A percentile compares a stretch with the other conserved stretches of the same genome.
Conservation (phyloP, 257 asterid genomes). For the Capsicum chinense region DNA sequence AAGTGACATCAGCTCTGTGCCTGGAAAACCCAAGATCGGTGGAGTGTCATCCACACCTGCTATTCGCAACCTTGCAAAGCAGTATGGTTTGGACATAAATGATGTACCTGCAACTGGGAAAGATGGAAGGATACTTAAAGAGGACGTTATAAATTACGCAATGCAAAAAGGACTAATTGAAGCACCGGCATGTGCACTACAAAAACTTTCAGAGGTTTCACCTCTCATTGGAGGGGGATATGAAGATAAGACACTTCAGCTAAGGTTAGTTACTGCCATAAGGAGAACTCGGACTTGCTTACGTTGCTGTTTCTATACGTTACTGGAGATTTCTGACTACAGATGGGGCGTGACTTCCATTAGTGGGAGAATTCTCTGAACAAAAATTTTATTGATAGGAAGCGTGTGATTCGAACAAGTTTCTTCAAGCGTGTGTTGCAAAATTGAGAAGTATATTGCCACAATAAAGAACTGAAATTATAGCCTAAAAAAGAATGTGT, state of each 20-base stretch:
- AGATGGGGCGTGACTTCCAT: neutral
- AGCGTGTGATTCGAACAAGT: neutral
- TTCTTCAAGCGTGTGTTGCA: neutral
- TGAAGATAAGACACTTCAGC: slow-evolving; percentile 63
- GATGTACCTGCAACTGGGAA: slow-evolving; percentile 78
- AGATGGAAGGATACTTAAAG: slow-evolving; percentile 73
- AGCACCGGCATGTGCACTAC: slow-evolving; percentile 42
- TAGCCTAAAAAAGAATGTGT: neutral
- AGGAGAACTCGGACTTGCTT: neutral
- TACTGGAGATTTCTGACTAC: neutral
- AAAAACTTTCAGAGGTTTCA: slow-evolving; percentile 39
- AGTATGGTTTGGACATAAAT: slow-evolving; percentile 62
- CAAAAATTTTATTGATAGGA: neutral
- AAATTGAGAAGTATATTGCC: neutral
- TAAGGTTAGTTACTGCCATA: slow-evolving; percentile 54
- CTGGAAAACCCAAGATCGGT: slow-evolving; percentile 40
- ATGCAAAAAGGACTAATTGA: slow-evolving; percentile 53
- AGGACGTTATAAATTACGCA: slow-evolving; percentile 68
- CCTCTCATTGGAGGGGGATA: slow-evolving; percentile 46
- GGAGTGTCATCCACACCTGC: slow-evolving; percentile 80
- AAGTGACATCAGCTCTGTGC: slow-evolving; percentile 47
- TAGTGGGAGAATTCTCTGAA: neutral
- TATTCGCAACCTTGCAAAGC: slow-evolving; percentile 81
- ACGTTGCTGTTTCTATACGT: neutral
- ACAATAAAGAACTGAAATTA: slow-evolving; percentile 8